A percentile compares a stretch with the other conserved stretches of the same genome.
Evolutionary conservation across 768 basidiomycete species (phyloP).

Genomic region (Fistulinella prunicolor): DNA sequence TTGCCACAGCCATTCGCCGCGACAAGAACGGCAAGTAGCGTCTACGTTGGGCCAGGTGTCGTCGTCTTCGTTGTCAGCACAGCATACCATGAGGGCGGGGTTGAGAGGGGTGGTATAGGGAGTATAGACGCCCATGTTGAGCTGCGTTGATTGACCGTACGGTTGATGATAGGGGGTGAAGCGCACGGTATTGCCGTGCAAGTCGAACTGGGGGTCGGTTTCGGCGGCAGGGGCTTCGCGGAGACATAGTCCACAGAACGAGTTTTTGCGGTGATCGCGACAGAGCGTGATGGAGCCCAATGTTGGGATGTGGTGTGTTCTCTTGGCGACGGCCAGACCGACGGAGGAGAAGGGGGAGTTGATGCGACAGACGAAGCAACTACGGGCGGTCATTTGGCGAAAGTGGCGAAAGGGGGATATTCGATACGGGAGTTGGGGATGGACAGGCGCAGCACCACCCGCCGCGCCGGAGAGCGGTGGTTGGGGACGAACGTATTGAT

Average conservation of each 20-base stretch:
- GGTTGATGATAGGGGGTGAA: constrained; percentile 34
- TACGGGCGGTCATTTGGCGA: constrained; percentile 50
- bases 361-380: constrained; percentile 68
- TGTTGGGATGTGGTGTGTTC: constrained; percentile 38
- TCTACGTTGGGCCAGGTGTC: constrained; percentile 63
- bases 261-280: constrained; percentile 59
- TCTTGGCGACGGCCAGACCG: constrained; percentile 54
- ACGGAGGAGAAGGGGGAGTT: constrained; percentile 51
- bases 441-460: constrained; percentile 33
- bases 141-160: constrained; percentile 20
- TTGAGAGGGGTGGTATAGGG: constrained; percentile 25
- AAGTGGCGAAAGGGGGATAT: constrained; percentile 59
- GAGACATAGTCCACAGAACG: constrained; percentile 68
- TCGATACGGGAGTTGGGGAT: constrained; percentile 34
- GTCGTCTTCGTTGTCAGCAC: constrained; percentile 71
- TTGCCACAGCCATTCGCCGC: constrained; percentile 63
- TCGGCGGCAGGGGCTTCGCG: constrained; percentile 54
- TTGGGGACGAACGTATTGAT: constrained; percentile 45
- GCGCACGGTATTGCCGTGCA: constrained; percentile 31
- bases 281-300: constrained; percentile 53
- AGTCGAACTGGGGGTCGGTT: constrained; percentile 33
- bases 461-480: constrained; percentile 25
- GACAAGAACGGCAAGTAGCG: constrained; percentile 66
- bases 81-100: constrained; percentile 40
- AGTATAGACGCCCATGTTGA: constrained; percentile 24